Evolutionary conservation across 306 rosid species (phyloP).

Genomic region (Pyrus betulifolia): DNA sequence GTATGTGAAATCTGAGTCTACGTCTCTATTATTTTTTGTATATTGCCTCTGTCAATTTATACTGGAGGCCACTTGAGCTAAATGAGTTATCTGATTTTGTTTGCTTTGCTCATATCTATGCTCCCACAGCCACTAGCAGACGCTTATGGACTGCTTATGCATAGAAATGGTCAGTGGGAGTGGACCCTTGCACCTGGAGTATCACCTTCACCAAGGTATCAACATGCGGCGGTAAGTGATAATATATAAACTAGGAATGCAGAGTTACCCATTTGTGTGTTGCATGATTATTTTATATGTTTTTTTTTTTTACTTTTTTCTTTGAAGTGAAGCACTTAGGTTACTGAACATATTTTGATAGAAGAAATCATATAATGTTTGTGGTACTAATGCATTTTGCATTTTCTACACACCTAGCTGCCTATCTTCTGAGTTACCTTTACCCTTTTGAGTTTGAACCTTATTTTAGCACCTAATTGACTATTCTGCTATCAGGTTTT

Average conservation of each 20-base stretch:
- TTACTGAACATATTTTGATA: not conserved
- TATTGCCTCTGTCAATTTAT: not conserved
- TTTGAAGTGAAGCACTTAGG: not conserved
- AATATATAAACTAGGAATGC: conserved; percentile 4
- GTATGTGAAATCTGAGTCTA: conserved; percentile 41
- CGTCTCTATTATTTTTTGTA: not conserved
- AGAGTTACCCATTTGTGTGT: not conserved
- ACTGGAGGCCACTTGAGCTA: not conserved
- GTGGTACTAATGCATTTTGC: not conserved
- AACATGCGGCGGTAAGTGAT: conserved; percentile 95
- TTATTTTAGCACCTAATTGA: conserved; percentile 3
- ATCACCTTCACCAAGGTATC: conserved; percentile 94
- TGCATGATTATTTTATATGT: not conserved
- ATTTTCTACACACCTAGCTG: not conserved
- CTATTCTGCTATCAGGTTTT: conserved; percentile 63
- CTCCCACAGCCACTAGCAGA: conserved; percentile 74
- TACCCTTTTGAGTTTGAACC: conserved; percentile 1
- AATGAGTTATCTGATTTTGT: not conserved
- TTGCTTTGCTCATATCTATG: conserved; percentile 11
- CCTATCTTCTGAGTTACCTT: conserved; percentile 3
- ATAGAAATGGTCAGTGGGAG: conserved; percentile 98
- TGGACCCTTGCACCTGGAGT: conserved; percentile 99
- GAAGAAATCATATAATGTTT: not conserved
- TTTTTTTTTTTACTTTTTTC: not conserved
- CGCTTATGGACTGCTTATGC: conserved; percentile 97